Evolutionary conservation across 2,329 filamentous ascomycete species (phyloP).

Genomic region (Monosporascus ibericus): DNA sequence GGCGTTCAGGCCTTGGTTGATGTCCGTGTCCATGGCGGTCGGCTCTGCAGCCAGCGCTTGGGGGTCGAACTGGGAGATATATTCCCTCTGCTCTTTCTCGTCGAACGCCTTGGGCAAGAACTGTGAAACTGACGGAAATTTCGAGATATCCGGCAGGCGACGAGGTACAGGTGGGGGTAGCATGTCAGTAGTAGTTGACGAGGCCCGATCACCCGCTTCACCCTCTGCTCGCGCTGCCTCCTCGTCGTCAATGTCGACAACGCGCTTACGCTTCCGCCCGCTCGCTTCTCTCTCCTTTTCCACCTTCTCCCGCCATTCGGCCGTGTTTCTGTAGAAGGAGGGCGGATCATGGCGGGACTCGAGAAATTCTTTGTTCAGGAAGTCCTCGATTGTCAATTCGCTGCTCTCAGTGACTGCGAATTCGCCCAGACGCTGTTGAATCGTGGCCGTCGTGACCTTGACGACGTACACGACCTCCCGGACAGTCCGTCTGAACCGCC

Average conservation of each 20-base stretch:
- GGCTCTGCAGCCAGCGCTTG: conserved; percentile 17
- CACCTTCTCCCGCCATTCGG: conserved; percentile 51
- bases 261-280: conserved; percentile 39
- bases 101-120: conserved; percentile 25
- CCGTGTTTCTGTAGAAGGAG: conserved; percentile 64
- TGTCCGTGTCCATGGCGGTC: conserved; percentile 12
- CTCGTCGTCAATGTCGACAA: conserved; percentile 28
- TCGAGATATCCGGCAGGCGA: conserved; percentile 23
- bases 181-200: conserved; percentile 20
- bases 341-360: conserved; percentile 76
- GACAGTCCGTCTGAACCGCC: conserved; percentile 90
- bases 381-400: conserved; percentile 80
- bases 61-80: conserved; percentile 24
- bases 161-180: conserved; percentile 24
- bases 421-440: conserved; percentile 85
- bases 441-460: conserved; percentile 90
- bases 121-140: conserved; percentile 21
- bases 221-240: conserved; percentile 7
- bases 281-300: conserved; percentile 36
- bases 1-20: conserved; percentile 20
- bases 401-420: conserved; percentile 85
- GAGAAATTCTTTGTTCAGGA: conserved; percentile 64
- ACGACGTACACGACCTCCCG: conserved; percentile 97
- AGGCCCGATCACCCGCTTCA: conserved; percentile 6
- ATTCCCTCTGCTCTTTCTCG: conserved; percentile 17